Evolutionary conservation across 768 basidiomycete species (phyloP).

Genomic region (Xerocomellus intermedius): DNA sequence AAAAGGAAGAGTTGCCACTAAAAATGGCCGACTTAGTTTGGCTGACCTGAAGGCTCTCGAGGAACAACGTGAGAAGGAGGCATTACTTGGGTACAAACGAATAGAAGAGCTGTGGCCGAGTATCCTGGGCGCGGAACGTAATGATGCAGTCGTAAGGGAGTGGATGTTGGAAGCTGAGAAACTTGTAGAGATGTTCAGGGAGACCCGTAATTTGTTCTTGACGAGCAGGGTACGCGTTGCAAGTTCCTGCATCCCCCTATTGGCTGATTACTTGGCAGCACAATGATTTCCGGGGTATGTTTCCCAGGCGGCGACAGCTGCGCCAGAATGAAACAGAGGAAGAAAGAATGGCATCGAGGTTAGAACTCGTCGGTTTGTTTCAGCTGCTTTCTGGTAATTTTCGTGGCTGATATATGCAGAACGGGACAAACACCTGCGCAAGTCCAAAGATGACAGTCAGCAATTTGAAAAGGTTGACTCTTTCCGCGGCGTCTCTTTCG

Average conservation of each 20-base stretch:
- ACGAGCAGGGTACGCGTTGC: conserved; percentile 63
- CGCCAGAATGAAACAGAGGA: conserved; percentile 15
- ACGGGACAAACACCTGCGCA: conserved; percentile 42
- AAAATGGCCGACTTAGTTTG: conserved; percentile 47
- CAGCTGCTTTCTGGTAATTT: background rate
- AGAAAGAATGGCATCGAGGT: conserved; percentile 35
- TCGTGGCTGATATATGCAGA: conserved; percentile 5
- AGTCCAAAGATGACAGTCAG: conserved; percentile 41
- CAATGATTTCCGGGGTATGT: conserved; percentile 22
- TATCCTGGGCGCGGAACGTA: conserved; percentile 43
- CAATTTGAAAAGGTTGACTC: conserved; percentile 50
- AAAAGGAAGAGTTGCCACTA: conserved; percentile 31
- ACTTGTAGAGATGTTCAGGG: conserved; percentile 84
- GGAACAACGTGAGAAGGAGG: conserved; percentile 63
- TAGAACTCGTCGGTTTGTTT: conserved; percentile 58
- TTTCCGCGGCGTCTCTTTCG: conserved; percentile 81
- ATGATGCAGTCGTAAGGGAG: conserved; percentile 55
- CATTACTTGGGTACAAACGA: conserved; percentile 53
- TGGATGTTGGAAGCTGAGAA: conserved; percentile 87
- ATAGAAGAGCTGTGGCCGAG: conserved; percentile 62
- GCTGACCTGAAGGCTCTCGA: conserved; percentile 65
- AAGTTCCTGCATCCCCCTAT: background rate
- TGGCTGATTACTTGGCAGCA: conserved; percentile 12
- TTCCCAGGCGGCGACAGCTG: conserved; percentile 14
- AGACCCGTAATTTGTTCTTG: conserved; percentile 81